Percentiles rank a stretch among this genome's conserved stretches.
Conservation (phyloP, 768 basidiomycete species). For the Lyophyllum semitale region DNA sequence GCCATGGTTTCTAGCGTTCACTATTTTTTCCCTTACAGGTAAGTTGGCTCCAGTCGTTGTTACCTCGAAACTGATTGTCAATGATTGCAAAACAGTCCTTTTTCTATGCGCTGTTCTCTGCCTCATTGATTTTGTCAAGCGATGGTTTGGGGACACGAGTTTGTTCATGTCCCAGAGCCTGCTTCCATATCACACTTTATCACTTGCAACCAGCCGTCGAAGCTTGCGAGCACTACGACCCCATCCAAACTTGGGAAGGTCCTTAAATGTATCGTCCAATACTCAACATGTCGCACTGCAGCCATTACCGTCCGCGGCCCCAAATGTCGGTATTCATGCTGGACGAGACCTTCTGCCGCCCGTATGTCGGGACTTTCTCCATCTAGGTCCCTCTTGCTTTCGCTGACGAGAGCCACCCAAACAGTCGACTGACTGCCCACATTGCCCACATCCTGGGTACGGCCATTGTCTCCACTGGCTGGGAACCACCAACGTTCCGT, state of each 20-base stretch:
- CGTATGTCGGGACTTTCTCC: not conserved
- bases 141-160: not conserved
- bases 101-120: not conserved
- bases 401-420: not conserved
- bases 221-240: not conserved
- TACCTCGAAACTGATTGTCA: not conserved
- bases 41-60: not conserved
- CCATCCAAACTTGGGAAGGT: not conserved
- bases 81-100: not conserved
- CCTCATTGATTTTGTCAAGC: not conserved
- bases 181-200: not conserved
- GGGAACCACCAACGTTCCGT: not conserved
- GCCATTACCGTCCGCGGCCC: not conserved
- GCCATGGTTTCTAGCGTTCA: not conserved
- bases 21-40: not conserved
- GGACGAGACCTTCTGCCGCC: not conserved
- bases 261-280: not conserved
- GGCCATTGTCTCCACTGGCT: not conserved
- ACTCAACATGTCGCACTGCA: not conserved
- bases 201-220: not conserved
- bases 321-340: not conserved
- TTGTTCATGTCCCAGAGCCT: not conserved
- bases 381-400: not conserved
- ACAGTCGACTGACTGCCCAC: not conserved
- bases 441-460: not conserved